phyloP scores from a whole-genome alignment of 2,329 filamentous ascomycete species.

The Emmonsiellopsis sp. region DNA sequence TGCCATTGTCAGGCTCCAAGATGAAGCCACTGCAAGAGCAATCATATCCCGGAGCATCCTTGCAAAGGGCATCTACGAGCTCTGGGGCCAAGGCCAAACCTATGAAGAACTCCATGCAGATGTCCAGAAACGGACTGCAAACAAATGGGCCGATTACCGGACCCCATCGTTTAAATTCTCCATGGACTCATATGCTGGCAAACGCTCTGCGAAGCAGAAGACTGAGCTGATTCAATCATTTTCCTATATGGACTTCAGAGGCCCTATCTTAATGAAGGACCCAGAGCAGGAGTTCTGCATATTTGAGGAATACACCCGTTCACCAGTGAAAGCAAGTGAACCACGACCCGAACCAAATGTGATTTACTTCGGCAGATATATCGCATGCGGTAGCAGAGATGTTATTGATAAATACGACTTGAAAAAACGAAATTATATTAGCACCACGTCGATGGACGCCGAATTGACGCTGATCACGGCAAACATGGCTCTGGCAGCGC shows the following conservation, averaged over 20 bases:
- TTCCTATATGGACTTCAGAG: slow-evolving; percentile 65
- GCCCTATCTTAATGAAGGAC: slow-evolving; percentile 65
- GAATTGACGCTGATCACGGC: slow-evolving; percentile 86
- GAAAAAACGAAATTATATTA: slow-evolving; percentile 89
- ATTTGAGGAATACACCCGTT: slow-evolving; percentile 55
- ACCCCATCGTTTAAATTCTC: slow-evolving; percentile 69
- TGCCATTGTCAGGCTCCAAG: slow-evolving; percentile 63
- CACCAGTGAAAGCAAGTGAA: slow-evolving; percentile 5
- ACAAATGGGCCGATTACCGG: slow-evolving; percentile 60
- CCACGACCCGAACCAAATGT: slow-evolving; percentile 46
- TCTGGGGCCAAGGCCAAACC: slow-evolving; percentile 68
- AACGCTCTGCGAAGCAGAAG: slow-evolving; percentile 55
- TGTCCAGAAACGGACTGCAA: slow-evolving; percentile 49
- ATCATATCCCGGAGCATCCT: slow-evolving; percentile 73
- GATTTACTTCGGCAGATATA: slow-evolving; percentile 63
- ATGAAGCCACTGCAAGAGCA: slow-evolving; percentile 53
- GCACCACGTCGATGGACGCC: slow-evolving; percentile 94
- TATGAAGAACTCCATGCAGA: slow-evolving; percentile 61
- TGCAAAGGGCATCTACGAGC: slow-evolving; percentile 72
- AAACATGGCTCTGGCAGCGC: slow-evolving; percentile 74
- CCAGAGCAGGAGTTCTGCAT: slow-evolving; percentile 69
- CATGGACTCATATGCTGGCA: slow-evolving; percentile 73
- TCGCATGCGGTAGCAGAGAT: slow-evolving; percentile 59
- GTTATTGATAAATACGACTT: slow-evolving; percentile 69
- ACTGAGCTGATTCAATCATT: slow-evolving; percentile 75